Base-by-base conservation (phyloP, 2,329 filamentous ascomycete genomes). In the Gremmenia infestans region DNA sequence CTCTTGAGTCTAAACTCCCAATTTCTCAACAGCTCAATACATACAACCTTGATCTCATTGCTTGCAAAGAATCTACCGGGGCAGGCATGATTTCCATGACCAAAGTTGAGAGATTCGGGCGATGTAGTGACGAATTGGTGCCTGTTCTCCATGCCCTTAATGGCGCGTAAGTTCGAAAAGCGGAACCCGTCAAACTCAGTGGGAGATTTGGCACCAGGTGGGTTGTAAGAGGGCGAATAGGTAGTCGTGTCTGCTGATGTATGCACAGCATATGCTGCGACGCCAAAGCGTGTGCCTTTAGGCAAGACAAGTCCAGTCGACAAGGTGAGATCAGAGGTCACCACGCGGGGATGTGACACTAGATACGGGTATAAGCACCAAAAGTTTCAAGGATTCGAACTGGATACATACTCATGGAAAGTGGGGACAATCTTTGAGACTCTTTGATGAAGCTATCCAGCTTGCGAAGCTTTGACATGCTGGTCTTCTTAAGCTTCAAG, bases 31-130 rank as follows among this genome's bases (percentile, higher is more conserved):
- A 73, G 28, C 48, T 69, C 64, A 54, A 65, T 62, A 22, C 72
- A 72, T 77, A 67, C 87, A 86, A 73, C 61, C 67, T 76, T 74
- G 28, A 75, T 69, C 63, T 74, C 70, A 50, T 71, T 71, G 35
- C 67, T 68, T 2, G 72, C 71, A 50, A 75, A 69, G 63, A 75
- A 76, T 1, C 74, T 62, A 0, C 74, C 74, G 0, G 74, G 75
- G 39, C 74, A 77, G 4, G 74, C 73, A 52, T 76, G 72, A 40
- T 68, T 67, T 5, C 74, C 74, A 58, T 76, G 69, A 5, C 75
- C 75, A 56, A 76, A 77, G 14, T 57, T 56, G 35, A 71, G 60
- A n/a, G 65, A 68, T 2, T 71, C 66, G 22, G 62, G 56, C 6
- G 55, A 67, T 1, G 72, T 73, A 12, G 71, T 71, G 4, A 71